These are phyloP conservation scores for Pythium insidiosum DNA, from an alignment of 352 stramenopile species.

Conservation along the genomic window DNA sequence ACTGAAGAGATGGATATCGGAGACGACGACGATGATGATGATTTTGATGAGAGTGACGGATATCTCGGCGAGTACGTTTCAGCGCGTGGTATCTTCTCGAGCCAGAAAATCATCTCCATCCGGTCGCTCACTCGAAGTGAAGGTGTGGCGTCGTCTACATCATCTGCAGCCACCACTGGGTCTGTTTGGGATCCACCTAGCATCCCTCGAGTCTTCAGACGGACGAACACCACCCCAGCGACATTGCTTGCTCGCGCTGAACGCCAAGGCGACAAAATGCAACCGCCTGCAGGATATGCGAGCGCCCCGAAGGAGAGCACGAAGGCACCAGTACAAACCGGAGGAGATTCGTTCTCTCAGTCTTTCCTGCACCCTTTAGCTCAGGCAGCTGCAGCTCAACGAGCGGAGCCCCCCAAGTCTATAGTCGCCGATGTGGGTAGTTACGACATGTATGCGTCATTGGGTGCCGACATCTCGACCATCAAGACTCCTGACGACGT, in stretches of 20 bases:
- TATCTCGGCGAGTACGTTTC: slow-evolving; percentile 9
- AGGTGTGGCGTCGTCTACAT: slow-evolving; percentile 1
- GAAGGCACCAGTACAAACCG: too few relatives aligned
- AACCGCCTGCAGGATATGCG: too few relatives aligned
- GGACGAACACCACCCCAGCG: too few relatives aligned
- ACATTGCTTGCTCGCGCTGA: too few relatives aligned
- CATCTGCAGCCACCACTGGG: slow-evolving; percentile 2
- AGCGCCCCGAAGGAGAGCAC: too few relatives aligned
- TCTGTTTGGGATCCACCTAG: too few relatives aligned
- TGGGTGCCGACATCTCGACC: neutral
- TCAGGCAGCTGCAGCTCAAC: slow-evolving; percentile 6
- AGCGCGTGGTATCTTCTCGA: slow-evolving; percentile 11
- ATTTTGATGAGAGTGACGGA: neutral
- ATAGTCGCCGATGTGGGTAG: slow-evolving; percentile 35
- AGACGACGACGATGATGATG: slow-evolving; percentile 11
- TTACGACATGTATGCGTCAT: slow-evolving; percentile 9
- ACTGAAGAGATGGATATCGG: slow-evolving; percentile 1
- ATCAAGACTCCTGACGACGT: neutral
- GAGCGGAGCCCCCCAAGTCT: slow-evolving; percentile 12
- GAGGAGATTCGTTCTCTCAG: too few relatives aligned
- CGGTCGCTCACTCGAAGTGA: slow-evolving; percentile 25
- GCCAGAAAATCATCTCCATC: slow-evolving; percentile 55
- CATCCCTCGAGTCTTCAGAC: too few relatives aligned
- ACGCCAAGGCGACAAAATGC: too few relatives aligned
- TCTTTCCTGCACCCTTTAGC: slow-evolving; percentile 47